Percentiles rank a stretch among this genome's conserved stretches.
Conservation (phyloP, 2,329 filamentous ascomycete species). For the Hymenoscyphus occultus region DNA sequence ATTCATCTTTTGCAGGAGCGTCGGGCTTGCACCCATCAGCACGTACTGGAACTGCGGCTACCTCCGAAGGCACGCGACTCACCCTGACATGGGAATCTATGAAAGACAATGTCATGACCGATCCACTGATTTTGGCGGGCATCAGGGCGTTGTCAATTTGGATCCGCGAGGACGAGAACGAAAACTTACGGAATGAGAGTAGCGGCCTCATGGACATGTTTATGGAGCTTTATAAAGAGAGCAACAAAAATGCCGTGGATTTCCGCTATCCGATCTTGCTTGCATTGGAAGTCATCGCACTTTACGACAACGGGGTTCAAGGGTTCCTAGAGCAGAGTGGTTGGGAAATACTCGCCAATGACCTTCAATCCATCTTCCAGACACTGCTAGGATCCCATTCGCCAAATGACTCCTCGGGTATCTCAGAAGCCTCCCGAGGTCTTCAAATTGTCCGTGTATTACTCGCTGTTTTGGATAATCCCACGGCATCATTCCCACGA, state of each 20-base stretch:
- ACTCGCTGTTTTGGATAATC: conserved; percentile 49
- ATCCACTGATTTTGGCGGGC: conserved; percentile 58
- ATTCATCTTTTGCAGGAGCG: conserved; percentile 60
- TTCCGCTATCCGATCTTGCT: conserved; percentile 57
- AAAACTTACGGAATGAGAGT: conserved; percentile 46
- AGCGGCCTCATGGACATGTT: conserved; percentile 62
- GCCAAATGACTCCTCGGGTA: conserved; percentile 15
- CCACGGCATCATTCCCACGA: conserved; percentile 40
- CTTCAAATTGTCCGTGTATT: conserved; percentile 56
- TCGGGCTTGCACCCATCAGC: conserved; percentile 59
- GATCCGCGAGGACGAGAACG: conserved; percentile 67
- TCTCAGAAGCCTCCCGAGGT: conserved; percentile 45
- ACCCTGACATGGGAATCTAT: conserved; percentile 58
- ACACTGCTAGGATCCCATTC: conserved; percentile 21
- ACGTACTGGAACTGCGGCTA: conserved; percentile 44
- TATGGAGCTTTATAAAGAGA: conserved; percentile 54
- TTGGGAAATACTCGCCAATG: conserved; percentile 51
- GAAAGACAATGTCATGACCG: conserved; percentile 46
- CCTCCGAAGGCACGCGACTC: conserved; percentile 43
- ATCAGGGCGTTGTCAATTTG: conserved; percentile 59
- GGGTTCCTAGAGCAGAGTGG: conserved; percentile 49
- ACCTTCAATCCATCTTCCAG: conserved; percentile 47
- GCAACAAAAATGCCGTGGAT: conserved; percentile 41
- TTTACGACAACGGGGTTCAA: conserved; percentile 40
- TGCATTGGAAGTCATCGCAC: conserved; percentile 57